A percentile compares a stretch with the other conserved stretches of the same genome.
These are phyloP conservation scores for Ophiocordyceps australis DNA, from an alignment of 2,329 filamentous ascomycete genomes.

Conservation along the genomic window DNA sequence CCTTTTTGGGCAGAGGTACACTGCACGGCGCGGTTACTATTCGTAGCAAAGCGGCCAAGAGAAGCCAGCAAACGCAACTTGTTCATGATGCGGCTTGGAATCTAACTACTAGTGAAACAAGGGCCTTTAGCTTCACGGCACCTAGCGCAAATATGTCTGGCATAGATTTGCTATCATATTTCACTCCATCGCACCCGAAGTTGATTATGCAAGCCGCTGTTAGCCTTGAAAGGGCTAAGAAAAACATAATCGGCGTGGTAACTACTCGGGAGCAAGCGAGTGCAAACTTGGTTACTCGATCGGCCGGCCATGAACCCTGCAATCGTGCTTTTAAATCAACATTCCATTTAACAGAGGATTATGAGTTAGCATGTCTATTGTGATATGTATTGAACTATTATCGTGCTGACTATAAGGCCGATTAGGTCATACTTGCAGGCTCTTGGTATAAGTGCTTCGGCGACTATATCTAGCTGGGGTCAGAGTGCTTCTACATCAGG, in stretches of 20 bases:
- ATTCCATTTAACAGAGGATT: too few relatives aligned
- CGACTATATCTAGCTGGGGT: background rate
- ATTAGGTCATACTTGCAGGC: conserved; percentile 1
- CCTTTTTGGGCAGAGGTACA: too few relatives aligned
- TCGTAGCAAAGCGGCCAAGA: too few relatives aligned
- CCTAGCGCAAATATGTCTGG: background rate
- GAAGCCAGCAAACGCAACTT: too few relatives aligned
- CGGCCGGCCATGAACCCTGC: too few relatives aligned
- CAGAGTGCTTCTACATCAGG: conserved; percentile 1
- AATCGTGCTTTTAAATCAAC: too few relatives aligned
- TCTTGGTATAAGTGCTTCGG: conserved; percentile 1
- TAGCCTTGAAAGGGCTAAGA: background rate
- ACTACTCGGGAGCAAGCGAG: background rate
- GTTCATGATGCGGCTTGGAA: too few relatives aligned
- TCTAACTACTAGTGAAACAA: too few relatives aligned
- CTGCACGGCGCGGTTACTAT: too few relatives aligned
- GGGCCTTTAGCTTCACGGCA: background rate
- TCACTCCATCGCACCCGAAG: background rate
- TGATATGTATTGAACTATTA: background rate
- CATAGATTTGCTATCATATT: background rate
- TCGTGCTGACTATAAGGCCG: too few relatives aligned
- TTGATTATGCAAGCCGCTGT: background rate
- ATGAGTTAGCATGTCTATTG: background rate
- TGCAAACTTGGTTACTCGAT: background rate
- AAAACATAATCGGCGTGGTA: background rate